Base-by-base conservation (phyloP, 305 asterid genomes). In the Solanum hybrid region DNA sequence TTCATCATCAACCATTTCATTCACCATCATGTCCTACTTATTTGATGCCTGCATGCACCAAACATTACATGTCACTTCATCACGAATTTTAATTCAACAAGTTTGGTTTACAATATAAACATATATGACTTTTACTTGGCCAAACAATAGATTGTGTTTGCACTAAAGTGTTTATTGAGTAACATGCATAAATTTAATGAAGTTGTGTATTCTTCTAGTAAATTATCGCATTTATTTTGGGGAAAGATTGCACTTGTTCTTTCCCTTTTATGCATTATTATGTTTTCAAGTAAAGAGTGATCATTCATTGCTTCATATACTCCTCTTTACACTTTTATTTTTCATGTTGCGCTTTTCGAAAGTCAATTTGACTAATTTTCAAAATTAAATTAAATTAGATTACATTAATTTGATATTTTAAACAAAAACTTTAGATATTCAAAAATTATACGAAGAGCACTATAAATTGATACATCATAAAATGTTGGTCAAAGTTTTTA, bases 1-100 rank as follows among this genome's bases (percentile, higher is more conserved):
- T 64, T 94, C 94, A n/a, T 93, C 98, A 76, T 90, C 97, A 75
- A 60, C 80, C 6, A 38, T 73, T 22, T 86, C 93, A 56, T 90
- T 87, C 2, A 88, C 89, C 96, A 96, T 94, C 16, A 90, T 69
- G 29, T 12, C 26, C 6, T 64, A 40, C 5, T 88, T 89, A 77
- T 90, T 76, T 76, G 37, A 73, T 22, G 51, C 92, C 94, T 92
- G 91, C 91, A 90, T 8, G 11, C 40, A 37, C 89, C 71, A 24
- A 11, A 12, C 64, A 69, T 17, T n/a, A 24, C 29, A 69, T 56
- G 17, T 34, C 13, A 38, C 46, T 38, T 38, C 46, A 38, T 38
- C 13, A 73, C 3, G 24, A 29, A 73, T 73, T 16, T 73, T 12
- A 40, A 40, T 40, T 40, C 14, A 72, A 72, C 35, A 13, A 73